These are phyloP conservation scores for Thielaviopsis euricoi DNA, from an alignment of 2,329 filamentous ascomycete species.

Conservation along the genomic window DNA sequence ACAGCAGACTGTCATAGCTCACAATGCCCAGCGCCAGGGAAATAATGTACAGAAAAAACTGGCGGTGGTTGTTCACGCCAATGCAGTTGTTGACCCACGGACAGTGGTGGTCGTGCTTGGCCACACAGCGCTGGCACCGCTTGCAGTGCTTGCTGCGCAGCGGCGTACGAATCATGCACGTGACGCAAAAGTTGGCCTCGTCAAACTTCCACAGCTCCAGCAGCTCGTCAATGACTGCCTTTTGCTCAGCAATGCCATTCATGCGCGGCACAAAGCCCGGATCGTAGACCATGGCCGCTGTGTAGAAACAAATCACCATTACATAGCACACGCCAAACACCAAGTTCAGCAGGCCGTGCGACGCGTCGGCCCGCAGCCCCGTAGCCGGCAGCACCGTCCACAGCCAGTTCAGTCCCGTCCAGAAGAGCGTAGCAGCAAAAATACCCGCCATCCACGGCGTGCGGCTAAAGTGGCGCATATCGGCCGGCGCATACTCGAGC, in stretches of 20 bases:
- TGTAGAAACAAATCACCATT: constrained; percentile 72
- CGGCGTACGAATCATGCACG: constrained; percentile 86
- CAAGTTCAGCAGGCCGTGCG: constrained; percentile 62
- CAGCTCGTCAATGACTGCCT: constrained; percentile 74
- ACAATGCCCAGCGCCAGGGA: constrained; percentile 61
- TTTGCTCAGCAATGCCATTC: constrained; percentile 76
- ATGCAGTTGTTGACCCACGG: constrained; percentile 97
- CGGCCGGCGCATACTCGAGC: constrained; percentile 64
- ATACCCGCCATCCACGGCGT: constrained; percentile 91
- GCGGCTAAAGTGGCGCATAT: constrained; percentile 80
- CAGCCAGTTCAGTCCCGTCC: constrained; percentile 62
- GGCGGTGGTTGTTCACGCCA: constrained; percentile 86
- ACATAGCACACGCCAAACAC: constrained; percentile 47
- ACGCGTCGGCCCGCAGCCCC: constrained; percentile 28
- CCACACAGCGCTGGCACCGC: constrained; percentile 78
- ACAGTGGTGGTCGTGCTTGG: constrained; percentile 94
- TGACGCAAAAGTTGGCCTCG: constrained; percentile 82
- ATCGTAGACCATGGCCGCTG: constrained; percentile 69
- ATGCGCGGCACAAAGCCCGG: constrained; percentile 88
- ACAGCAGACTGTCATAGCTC: constrained; percentile 52
- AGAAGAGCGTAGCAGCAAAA: constrained; percentile 74
- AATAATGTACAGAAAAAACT: constrained; percentile 84
- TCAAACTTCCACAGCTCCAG: constrained; percentile 79
- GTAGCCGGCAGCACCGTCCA: constrained; percentile 46
- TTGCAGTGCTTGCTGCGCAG: constrained; percentile 92